Percentiles rank a stretch among this genome's conserved stretches.
These are phyloP conservation scores for Aspergillus transmontanensis DNA, from an alignment of 2,329 filamentous ascomycete genomes.

Conservation along the genomic window DNA sequence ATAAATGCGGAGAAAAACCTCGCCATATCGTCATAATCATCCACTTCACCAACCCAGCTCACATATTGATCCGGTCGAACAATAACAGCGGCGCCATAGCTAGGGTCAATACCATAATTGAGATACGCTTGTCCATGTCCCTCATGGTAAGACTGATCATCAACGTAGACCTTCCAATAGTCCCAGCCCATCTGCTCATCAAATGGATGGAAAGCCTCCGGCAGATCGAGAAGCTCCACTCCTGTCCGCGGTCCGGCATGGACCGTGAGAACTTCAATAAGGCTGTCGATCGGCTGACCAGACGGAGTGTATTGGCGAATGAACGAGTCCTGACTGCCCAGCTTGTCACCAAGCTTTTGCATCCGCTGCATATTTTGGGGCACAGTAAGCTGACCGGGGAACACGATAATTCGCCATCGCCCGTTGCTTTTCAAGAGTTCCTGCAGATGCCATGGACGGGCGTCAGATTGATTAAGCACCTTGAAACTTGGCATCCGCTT, in stretches of 20 bases:
- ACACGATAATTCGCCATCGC: slow-evolving; percentile 51
- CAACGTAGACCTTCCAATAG: slow-evolving; percentile 19
- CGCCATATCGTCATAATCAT: slow-evolving; percentile 9
- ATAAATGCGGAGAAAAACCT: neutral
- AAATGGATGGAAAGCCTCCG: slow-evolving; percentile 8
- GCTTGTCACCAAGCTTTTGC: neutral
- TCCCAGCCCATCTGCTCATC: slow-evolving; percentile 17
- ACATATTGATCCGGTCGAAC: slow-evolving; percentile 15
- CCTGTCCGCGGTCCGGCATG: slow-evolving; percentile 11
- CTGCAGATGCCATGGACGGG: slow-evolving; percentile 42
- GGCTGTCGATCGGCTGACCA: neutral
- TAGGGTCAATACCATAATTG: slow-evolving; percentile 8
- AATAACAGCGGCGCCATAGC: slow-evolving; percentile 12
- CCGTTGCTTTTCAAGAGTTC: slow-evolving; percentile 41
- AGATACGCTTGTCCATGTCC: slow-evolving; percentile 10
- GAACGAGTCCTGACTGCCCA: neutral
- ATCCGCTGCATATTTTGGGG: neutral
- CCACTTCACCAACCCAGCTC: slow-evolving; percentile 12
- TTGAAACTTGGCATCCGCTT: slow-evolving; percentile 38
- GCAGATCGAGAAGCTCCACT: slow-evolving; percentile 13
- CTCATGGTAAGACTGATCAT: slow-evolving; percentile 18
- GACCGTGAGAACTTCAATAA: slow-evolving; percentile 13
- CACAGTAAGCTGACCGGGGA: slow-evolving; percentile 33
- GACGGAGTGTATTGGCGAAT: neutral
- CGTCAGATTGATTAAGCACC: slow-evolving; percentile 41